Evolutionary conservation across 371 early-diverging fungal genomes (phyloP).

Genomic region (Coemansia linderi): DNA sequence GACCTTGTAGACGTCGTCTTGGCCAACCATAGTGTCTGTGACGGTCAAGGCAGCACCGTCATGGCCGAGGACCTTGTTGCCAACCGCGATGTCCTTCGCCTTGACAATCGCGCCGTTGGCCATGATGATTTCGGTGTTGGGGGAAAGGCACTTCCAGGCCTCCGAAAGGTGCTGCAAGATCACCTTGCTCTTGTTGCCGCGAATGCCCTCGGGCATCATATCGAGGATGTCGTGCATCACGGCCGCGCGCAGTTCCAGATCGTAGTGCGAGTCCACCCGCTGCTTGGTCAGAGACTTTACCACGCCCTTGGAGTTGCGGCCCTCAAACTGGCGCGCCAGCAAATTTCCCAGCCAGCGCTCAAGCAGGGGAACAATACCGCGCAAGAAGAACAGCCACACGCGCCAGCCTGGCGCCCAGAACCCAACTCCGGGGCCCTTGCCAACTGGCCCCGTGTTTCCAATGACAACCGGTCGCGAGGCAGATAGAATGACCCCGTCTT

Average conservation of each 20-base stretch:
- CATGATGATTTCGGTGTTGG: conserved; percentile 35
- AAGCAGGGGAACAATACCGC: conserved; percentile 96
- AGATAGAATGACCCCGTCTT: background rate
- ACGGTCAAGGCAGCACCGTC: conserved; percentile 24
- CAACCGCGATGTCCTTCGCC: conserved; percentile 21
- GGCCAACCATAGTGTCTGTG: conserved; percentile 16
- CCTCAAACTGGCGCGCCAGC: conserved; percentile 97
- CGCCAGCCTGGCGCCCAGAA: conserved; percentile 99
- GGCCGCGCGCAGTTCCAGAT: conserved; percentile 95
- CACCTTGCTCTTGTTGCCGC: conserved; percentile 92
- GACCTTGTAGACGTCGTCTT: conserved; percentile 27
- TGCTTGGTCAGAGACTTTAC: conserved; percentile 99
- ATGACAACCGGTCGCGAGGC: conserved; percentile 47
- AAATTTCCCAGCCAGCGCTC: conserved; percentile 98
- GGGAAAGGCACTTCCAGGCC: conserved; percentile 84
- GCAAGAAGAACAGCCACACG: conserved; percentile 98
- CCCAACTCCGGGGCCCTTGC: conserved; percentile 96
- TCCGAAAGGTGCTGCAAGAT: conserved; percentile 97
- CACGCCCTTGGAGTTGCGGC: conserved; percentile 94
- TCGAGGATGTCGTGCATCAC: conserved; percentile 97
- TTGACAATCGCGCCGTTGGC: conserved; percentile 31
- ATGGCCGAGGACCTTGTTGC: conserved; percentile 33
- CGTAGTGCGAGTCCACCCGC: conserved; percentile 97
- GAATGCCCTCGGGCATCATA: conserved; percentile 98
- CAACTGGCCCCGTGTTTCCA: conserved; percentile 85